phyloP scores from a whole-genome alignment of 140 eudicot genomes.

The Ambrosia hybrid region DNA sequence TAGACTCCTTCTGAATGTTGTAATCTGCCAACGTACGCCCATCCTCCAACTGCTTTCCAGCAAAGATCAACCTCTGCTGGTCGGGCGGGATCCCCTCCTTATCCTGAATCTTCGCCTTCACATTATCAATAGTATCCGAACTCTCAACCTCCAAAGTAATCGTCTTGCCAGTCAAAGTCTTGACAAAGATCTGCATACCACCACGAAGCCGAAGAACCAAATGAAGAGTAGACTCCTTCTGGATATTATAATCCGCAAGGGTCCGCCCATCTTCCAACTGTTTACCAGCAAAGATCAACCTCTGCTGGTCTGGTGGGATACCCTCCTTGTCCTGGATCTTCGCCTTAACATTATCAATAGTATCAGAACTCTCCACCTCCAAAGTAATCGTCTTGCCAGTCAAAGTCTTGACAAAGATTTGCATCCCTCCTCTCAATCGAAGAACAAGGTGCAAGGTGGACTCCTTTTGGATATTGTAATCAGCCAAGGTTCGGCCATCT shows the following conservation, averaged over 20 bases:
- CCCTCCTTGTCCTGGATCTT: too few relatives aligned
- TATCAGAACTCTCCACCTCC: background rate
- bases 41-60: background rate
- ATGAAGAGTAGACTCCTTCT: too few relatives aligned
- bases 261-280: background rate
- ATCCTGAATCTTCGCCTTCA: too few relatives aligned
- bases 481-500: too few relatives aligned
- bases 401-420: background rate
- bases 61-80: background rate
- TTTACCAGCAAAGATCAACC: background rate
- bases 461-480: background rate
- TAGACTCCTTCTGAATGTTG: too few relatives aligned
- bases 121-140: background rate
- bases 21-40: background rate
- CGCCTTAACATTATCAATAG: too few relatives aligned
- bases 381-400: background rate
- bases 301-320: too few relatives aligned
- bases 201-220: too few relatives aligned
- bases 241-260: too few relatives aligned
- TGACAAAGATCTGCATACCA: too few relatives aligned
- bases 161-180: background rate
- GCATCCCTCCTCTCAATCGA: background rate
- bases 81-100: too few relatives aligned
- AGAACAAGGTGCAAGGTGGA: background rate
- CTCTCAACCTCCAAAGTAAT: background rate